phyloP scores from a whole-genome alignment of 1,284 basidiomycete genomes.

The Austroboletus niveus region DNA sequence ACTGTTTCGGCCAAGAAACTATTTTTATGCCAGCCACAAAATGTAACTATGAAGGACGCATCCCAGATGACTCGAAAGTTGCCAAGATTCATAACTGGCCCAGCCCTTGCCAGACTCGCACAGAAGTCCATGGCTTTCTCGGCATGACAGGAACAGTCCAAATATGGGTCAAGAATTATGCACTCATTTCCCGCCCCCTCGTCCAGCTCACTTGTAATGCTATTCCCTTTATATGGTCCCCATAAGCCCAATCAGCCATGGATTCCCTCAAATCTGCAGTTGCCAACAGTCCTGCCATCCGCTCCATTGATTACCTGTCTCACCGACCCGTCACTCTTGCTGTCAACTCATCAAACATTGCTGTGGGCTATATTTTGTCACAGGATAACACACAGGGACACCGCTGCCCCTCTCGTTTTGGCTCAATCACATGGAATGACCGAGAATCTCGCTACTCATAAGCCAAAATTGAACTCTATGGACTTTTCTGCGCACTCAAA shows the following conservation, averaged over 20 bases:
- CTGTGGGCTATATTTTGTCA: slow-evolving; percentile 30
- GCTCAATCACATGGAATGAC: slow-evolving; percentile 38
- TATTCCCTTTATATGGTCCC: not conserved
- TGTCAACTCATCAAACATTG: slow-evolving; percentile 37
- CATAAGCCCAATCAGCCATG: slow-evolving; percentile 14
- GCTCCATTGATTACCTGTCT: slow-evolving; percentile 34
- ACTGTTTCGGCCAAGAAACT: slow-evolving; percentile 19
- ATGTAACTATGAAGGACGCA: slow-evolving; percentile 12
- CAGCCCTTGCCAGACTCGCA: not conserved
- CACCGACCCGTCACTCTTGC: slow-evolving; percentile 30
- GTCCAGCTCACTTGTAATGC: not conserved
- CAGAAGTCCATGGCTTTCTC: slow-evolving; percentile 29
- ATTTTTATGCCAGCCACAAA: slow-evolving; percentile 8
- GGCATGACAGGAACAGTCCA: slow-evolving; percentile 24
- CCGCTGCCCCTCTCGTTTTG: slow-evolving; percentile 26
- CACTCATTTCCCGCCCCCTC: not conserved
- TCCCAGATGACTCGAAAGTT: slow-evolving; percentile 3
- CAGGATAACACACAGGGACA: slow-evolving; percentile 28
- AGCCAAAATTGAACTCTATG: slow-evolving; percentile 42
- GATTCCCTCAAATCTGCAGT: slow-evolving; percentile 25
- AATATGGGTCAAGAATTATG: slow-evolving; percentile 26
- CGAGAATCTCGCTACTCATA: slow-evolving; percentile 39
- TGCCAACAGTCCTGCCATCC: slow-evolving; percentile 16
- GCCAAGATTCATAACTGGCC: slow-evolving; percentile 4
- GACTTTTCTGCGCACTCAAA: slow-evolving; percentile 30